Conservation (phyloP, 2,329 filamentous ascomycete species). For the Aspergillus hiratsukae region DNA sequence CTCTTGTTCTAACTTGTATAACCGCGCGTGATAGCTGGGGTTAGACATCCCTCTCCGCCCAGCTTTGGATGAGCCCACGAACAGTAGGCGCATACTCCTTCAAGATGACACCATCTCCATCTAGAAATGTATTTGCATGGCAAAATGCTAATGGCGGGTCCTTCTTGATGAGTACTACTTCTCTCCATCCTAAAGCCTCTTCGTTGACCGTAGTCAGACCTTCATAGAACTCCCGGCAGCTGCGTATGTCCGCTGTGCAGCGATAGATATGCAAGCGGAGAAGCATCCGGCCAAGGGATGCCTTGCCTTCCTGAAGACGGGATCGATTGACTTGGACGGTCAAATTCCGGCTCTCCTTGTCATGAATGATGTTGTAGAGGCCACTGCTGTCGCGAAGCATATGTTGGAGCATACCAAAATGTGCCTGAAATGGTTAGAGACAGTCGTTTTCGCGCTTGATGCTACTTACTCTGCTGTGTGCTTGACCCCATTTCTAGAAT, state of each 20-base stretch:
- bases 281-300: slow-evolving; percentile 56
- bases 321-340: slow-evolving; percentile 5
- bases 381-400: slow-evolving; percentile 52
- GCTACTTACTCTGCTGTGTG: slow-evolving; percentile 12
- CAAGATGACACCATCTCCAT: slow-evolving; percentile 42
- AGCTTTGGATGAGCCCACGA: slow-evolving; percentile 50
- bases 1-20: too few species aligned
- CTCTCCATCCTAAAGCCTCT: slow-evolving; percentile 51
- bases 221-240: slow-evolving; percentile 55
- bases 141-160: slow-evolving; percentile 57
- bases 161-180: slow-evolving; percentile 51
- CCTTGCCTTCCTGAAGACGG: slow-evolving; percentile 45
- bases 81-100: slow-evolving; percentile 56
- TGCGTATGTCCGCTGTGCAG: slow-evolving; percentile 55
- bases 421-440: slow-evolving; percentile 40
- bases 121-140: slow-evolving; percentile 56
- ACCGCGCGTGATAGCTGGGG: too few species aligned
- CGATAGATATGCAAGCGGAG: slow-evolving; percentile 59
- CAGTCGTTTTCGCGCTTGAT: not conserved
- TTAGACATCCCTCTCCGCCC: slow-evolving; percentile 27
- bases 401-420: slow-evolving; percentile 59
- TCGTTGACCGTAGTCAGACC: slow-evolving; percentile 52
- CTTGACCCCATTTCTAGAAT: slow-evolving; percentile 13
- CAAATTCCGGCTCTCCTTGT: slow-evolving; percentile 29
- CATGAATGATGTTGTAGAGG: slow-evolving; percentile 49